Percentiles rank a stretch among this genome's conserved stretches.
These are phyloP conservation scores for Colletotrichum incanum DNA, from an alignment of 2,329 filamentous ascomycete genomes.

Conservation along the genomic window DNA sequence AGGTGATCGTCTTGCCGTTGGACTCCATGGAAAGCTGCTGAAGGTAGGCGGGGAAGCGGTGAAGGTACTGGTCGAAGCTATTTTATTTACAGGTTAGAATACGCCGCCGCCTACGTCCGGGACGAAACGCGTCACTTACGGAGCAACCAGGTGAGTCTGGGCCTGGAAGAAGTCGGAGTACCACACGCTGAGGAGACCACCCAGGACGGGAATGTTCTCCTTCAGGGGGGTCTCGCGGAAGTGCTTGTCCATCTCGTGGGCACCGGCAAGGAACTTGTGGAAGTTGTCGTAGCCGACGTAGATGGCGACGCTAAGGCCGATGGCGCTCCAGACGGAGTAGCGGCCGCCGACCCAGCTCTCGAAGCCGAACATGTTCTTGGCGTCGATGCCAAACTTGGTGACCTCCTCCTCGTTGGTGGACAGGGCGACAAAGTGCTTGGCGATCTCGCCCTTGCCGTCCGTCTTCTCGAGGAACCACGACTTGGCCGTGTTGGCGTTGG, in stretches of 20 bases:
- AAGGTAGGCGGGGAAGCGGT: constrained; percentile 98
- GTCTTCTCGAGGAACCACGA: constrained; percentile 93
- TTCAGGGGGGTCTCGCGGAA: constrained; percentile 92
- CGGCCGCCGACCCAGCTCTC: constrained; percentile 98
- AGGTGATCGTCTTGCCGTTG: constrained; percentile 96
- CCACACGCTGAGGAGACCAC: constrained; percentile 95
- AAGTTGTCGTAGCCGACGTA: constrained; percentile 99
- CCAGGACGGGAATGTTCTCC: constrained; percentile 95
- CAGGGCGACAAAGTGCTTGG: constrained; percentile 98
- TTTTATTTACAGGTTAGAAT: constrained; percentile 5
- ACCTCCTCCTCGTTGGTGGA: constrained; percentile 97
- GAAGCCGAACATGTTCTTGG: constrained; percentile 99
- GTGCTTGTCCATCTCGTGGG: constrained; percentile 98
- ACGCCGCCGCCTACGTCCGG: too few species aligned
- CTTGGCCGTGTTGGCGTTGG: constrained; percentile 98
- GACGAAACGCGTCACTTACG: constrained; percentile 70
- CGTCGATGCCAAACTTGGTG: constrained; percentile 98
- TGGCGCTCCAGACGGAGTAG: constrained; percentile 99
- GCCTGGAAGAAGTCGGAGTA: constrained; percentile 99
- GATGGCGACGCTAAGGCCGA: constrained; percentile 92
- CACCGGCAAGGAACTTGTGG: constrained; percentile 93
- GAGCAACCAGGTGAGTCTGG: constrained; percentile 96
- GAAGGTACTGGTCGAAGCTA: constrained; percentile 98
- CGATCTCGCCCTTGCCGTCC: constrained; percentile 84
- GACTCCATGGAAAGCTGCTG: constrained; percentile 99